Conservation (phyloP, 1,139 yeast genomes). For the Geotrichum carabidarum region DNA sequence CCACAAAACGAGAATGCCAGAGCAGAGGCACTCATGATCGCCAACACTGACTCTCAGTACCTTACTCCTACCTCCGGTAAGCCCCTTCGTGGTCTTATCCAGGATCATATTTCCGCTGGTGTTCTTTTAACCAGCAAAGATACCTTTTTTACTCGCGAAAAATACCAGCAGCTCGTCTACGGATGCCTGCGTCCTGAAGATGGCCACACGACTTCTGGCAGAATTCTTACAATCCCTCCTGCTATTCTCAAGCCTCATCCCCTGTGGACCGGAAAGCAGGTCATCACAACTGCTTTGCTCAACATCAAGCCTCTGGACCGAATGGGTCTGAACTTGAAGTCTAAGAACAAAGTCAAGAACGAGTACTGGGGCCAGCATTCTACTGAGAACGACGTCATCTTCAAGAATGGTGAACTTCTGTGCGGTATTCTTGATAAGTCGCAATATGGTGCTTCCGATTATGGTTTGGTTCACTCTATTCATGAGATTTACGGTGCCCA, state of each 20-base stretch:
- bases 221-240: constrained; percentile 81
- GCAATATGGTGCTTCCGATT: constrained; percentile 96
- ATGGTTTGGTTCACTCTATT: constrained; percentile 92
- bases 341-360: constrained; percentile 85
- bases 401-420: constrained; percentile 79
- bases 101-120: constrained; percentile 98
- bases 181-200: constrained; percentile 96
- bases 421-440: constrained; percentile 95
- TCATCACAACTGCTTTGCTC: constrained; percentile 76
- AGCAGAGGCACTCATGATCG: constrained; percentile 91
- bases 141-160: constrained; percentile 81
- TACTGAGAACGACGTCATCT: constrained; percentile 76
- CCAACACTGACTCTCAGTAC: constrained; percentile 95
- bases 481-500: constrained; percentile 93
- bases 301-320: constrained; percentile 81
- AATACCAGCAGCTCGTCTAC: constrained; percentile 88
- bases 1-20: constrained; percentile 98
- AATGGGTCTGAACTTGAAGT: constrained; percentile 82
- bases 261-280: constrained; percentile 98
- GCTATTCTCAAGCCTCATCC: constrained; percentile 80
- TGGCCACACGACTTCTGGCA: constrained; percentile 74
- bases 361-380: constrained; percentile 92
- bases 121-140: constrained; percentile 96
- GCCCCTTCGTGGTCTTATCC: constrained; percentile 97
- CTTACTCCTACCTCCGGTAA: constrained; percentile 97